Evolutionary conservation across 2,329 filamentous ascomycete species (phyloP), one percentile per base, ranked within the genome.

Genomic region (Neonectria ditissima): DNA sequence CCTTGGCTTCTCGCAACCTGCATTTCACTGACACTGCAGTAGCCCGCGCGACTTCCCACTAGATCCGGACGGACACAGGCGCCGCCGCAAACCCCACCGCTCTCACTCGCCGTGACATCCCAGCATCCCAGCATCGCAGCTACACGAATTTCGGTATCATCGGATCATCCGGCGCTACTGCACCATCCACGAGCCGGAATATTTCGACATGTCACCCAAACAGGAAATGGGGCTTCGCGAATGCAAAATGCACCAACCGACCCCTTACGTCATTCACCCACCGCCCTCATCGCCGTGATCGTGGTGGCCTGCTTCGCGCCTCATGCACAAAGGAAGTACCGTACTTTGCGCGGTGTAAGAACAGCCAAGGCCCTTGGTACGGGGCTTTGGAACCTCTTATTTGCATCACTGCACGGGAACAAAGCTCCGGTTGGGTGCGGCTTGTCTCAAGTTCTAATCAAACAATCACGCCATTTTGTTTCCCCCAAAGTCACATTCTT

Each of bases 251-350:
- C 53, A 34, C 30, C 61, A 59, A 66, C 55, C 59, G 11, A 32
- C 37, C 60, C 37, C 58, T 64, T 67, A 70, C 70, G 70, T 73
- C 70, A 72, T 59, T 73, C 70, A 72, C 55, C 41, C 30, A 32
- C 48, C 47, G 24, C 37, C 32, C 20, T 59, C 43, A 30, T 55
- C 43, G 39, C 39, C 52, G 5, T 55, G 51, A 55, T 32, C 53
- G 24, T 22, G 37, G 14, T 14, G 39, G 48, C 45, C 16, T 34
- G 16, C 39, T 34, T 26, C n/a, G 30, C 45, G 8, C 28, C 28
- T 30, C 32, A 52, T 52, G 28, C 39, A 34, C 37, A 37, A n/a
- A 3, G 37, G 22, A 59, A 52, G 47, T 37, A 37, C 47, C 18
- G 43, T 55, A 30, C 7, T 30, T 30, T 9, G 28, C 28, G 7